A percentile compares a stretch with the other conserved stretches of the same genome.
Conservation (phyloP, 345 rosid genomes). For the Aethionema arabicum region DNA sequence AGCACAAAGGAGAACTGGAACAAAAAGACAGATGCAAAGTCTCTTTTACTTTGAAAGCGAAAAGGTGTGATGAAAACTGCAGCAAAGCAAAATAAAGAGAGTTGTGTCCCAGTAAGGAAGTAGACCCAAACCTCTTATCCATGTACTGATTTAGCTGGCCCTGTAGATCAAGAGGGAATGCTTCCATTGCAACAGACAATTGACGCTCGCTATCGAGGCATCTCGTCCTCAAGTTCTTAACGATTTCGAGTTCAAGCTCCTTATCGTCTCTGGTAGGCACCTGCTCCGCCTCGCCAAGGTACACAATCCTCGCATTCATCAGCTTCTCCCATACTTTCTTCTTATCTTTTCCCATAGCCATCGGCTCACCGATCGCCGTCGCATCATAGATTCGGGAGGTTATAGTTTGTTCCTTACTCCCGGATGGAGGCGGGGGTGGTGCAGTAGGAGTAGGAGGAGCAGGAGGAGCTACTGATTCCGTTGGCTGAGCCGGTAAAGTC, state of each 20-base stretch:
- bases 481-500: slow-evolving; percentile 2
- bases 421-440: slow-evolving; percentile 23
- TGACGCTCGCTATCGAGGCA: slow-evolving; percentile 60
- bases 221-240: slow-evolving; percentile 56
- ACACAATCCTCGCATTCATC: slow-evolving; percentile 74
- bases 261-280: slow-evolving; percentile 82
- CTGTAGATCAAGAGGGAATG: slow-evolving; percentile 78
- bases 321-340: slow-evolving; percentile 84
- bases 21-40: slow-evolving; percentile 5
- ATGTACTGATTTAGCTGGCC: slow-evolving; percentile 62
- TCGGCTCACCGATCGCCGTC: slow-evolving; percentile 83
- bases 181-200: slow-evolving; percentile 73
- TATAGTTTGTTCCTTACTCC: slow-evolving; percentile 35
- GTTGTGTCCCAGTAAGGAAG: background rate
- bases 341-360: slow-evolving; percentile 87
- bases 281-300: slow-evolving; percentile 91
- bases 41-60: background rate
- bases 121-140: slow-evolving; percentile 52
- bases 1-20: background rate
- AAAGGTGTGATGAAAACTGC: background rate
- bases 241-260: slow-evolving; percentile 74
- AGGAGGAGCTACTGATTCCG: slow-evolving; percentile 25
- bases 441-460: slow-evolving; percentile 21
- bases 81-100: background rate
- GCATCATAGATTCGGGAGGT: slow-evolving; percentile 82